A percentile compares a stretch with the other conserved stretches of the same genome.
Evolutionary conservation across 2,329 filamentous ascomycete genomes (phyloP).

Genomic region (Aureobasidium lini): DNA sequence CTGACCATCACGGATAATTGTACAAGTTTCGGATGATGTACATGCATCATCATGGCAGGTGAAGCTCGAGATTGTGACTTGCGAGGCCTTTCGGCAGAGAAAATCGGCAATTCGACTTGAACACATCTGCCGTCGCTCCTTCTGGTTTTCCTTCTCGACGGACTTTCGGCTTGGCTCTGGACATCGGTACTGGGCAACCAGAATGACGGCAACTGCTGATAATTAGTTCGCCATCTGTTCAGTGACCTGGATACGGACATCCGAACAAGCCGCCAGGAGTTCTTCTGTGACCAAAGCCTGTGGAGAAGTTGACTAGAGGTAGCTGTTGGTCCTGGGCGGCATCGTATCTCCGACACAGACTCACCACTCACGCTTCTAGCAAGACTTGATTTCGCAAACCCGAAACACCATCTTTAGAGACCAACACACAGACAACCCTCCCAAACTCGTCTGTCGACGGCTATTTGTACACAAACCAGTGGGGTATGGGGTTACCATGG

Average conservation of each 20-base stretch:
- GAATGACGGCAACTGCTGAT: background rate
- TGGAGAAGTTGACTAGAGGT: background rate
- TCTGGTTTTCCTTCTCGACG: background rate
- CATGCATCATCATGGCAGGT: conserved; percentile 1
- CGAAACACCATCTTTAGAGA: too few relatives aligned
- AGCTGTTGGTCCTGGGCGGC: background rate
- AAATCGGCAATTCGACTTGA: conserved; percentile 2
- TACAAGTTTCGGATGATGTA: background rate
- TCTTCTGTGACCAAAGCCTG: background rate
- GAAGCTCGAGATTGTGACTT: background rate
- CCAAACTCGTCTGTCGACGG: background rate
- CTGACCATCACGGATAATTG: background rate
- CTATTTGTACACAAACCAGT: background rate
- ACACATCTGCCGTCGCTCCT: conserved; percentile 2
- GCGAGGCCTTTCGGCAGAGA: conserved; percentile 1
- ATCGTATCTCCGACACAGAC: too few relatives aligned
- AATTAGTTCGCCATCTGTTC: background rate
- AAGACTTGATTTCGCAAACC: too few relatives aligned
- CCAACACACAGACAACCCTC: too few relatives aligned
- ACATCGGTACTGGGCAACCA: conserved; percentile 1
- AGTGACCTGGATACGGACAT: background rate
- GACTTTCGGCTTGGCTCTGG: background rate
- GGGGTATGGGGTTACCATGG: background rate
- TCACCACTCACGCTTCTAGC: too few relatives aligned
- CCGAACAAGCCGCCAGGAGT: background rate